phyloP scores from a whole-genome alignment of 176 grass and related monocot genomes.

The Neostapfia colusana region DNA sequence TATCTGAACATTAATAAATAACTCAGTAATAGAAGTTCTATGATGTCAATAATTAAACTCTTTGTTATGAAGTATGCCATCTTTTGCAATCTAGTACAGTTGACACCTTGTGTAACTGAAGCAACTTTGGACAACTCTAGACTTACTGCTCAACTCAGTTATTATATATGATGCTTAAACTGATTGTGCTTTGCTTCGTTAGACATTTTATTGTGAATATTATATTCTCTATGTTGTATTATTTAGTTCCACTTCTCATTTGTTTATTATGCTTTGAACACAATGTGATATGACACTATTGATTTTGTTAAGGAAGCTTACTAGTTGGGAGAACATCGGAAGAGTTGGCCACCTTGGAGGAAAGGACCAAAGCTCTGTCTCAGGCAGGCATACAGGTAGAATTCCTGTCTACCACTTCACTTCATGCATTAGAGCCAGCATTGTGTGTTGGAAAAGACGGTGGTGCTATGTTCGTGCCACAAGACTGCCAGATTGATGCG shows the following conservation, averaged over 20 bases:
- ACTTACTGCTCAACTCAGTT: neutral
- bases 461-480: constrained; percentile 67
- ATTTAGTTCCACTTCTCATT: neutral
- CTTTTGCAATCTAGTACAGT: neutral
- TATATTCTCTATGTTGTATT: neutral
- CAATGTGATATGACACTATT: constrained; percentile 21
- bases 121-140: neutral
- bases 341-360: constrained; percentile 60
- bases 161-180: neutral
- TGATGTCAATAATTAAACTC: neutral
- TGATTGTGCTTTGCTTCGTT: neutral
- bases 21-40: neutral
- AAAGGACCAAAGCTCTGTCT: constrained; percentile 62
- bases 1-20: neutral
- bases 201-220: neutral
- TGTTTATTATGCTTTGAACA: neutral
- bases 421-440: constrained; percentile 63
- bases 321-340: constrained; percentile 64
- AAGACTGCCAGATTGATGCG: constrained; percentile 82
- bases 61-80: constrained; percentile 1
- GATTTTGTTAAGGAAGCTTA: constrained; percentile 72
- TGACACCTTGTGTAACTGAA: neutral
- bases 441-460: constrained; percentile 63
- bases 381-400: constrained; percentile 66
- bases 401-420: constrained; percentile 52